Percentiles rank a stretch among this genome's conserved stretches.
These are phyloP conservation scores for Helminthosporium solani DNA, from an alignment of 2,329 filamentous ascomycete genomes.

Conservation along the genomic window DNA sequence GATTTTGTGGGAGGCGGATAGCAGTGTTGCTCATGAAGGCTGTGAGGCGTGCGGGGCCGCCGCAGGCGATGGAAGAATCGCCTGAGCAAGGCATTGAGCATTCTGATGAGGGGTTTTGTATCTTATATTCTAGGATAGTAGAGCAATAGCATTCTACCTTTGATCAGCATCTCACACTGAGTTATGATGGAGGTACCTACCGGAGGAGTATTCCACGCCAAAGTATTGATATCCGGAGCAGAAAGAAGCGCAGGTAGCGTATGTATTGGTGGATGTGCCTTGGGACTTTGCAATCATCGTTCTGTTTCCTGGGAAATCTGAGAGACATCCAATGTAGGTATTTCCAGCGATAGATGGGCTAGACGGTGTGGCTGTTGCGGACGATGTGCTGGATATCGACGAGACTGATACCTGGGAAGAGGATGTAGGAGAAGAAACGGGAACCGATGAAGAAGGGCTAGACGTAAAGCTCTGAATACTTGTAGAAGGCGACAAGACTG, in stretches of 20 bases:
- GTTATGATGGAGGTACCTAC: background rate
- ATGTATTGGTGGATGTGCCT: constrained; percentile 11
- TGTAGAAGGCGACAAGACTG: too few relatives aligned
- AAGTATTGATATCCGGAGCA: constrained; percentile 23
- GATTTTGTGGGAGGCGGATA: constrained; percentile 11
- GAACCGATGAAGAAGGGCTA: too few relatives aligned
- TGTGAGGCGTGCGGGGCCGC: constrained; percentile 17
- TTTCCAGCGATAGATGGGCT: constrained; percentile 18
- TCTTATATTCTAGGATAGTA: constrained; percentile 32
- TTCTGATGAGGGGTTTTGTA: constrained; percentile 9
- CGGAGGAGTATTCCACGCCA: constrained; percentile 24
- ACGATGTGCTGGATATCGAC: too few relatives aligned
- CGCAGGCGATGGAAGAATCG: constrained; percentile 14
- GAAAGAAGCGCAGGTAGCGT: constrained; percentile 19
- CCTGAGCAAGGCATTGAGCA: constrained; percentile 25
- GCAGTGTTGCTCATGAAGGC: constrained; percentile 18
- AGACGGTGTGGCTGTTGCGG: constrained; percentile 7
- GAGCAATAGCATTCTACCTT: constrained; percentile 40
- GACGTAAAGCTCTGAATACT: too few relatives aligned
- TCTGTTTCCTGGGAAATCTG: constrained; percentile 15
- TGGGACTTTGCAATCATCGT: constrained; percentile 14
- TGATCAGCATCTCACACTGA: background rate
- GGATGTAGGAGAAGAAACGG: too few relatives aligned
- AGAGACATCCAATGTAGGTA: constrained; percentile 23
- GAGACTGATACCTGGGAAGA: too few relatives aligned